These are phyloP conservation scores for Ambrosiella xylebori DNA, from an alignment of 2,329 filamentous ascomycete genomes.

Conservation along the genomic window DNA sequence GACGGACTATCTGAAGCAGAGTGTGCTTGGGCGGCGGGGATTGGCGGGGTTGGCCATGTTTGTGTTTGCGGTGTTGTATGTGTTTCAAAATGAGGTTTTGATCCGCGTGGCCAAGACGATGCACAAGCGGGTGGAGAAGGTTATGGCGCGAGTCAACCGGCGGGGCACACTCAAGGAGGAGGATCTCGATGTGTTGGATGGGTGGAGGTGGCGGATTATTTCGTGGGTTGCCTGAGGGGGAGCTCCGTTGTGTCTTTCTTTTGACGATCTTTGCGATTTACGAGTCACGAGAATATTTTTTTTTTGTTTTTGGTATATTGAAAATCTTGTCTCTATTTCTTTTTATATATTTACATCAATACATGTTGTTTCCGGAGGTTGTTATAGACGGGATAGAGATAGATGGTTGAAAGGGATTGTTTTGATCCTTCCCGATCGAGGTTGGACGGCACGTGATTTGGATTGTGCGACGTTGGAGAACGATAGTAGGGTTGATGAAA, in stretches of 20 bases:
- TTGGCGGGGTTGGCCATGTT: conserved; percentile 35
- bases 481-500: too few species aligned
- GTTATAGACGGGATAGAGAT: too few species aligned
- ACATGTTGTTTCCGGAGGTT: too few species aligned
- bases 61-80: conserved; percentile 38
- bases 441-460: too few species aligned
- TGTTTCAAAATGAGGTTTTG: conserved; percentile 42
- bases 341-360: background rate
- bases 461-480: too few species aligned
- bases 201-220: conserved; percentile 41
- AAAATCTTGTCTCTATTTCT: background rate
- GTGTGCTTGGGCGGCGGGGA: conserved; percentile 25
- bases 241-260: background rate
- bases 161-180: conserved; percentile 28
- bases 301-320: background rate
- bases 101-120: conserved; percentile 36
- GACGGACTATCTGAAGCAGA: conserved; percentile 30
- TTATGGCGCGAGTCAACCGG: conserved; percentile 30
- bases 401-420: too few species aligned
- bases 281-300: background rate
- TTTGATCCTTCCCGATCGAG: too few species aligned
- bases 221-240: conserved; percentile 22
- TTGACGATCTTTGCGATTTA: background rate
- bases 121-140: conserved; percentile 25
- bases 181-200: conserved; percentile 32